Evolutionary conservation across 1,284 basidiomycete species (phyloP), one percentile per base, ranked within the genome.

Genomic region (Malassezia obtusa): DNA sequence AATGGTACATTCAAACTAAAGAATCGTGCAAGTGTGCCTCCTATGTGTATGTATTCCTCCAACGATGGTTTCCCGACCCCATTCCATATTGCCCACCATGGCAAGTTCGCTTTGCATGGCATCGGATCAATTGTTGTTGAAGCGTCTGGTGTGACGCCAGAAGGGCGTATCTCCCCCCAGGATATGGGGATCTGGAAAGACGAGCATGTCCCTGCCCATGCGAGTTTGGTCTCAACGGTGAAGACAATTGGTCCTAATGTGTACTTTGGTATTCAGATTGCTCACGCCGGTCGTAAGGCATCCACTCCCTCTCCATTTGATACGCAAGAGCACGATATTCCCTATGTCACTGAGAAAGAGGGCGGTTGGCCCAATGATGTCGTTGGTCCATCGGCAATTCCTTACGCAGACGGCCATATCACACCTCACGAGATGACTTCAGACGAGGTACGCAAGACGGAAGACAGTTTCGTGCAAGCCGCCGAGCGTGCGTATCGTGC

Each of bases 211-310:
- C 78, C 77, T 3, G 79, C 82, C 0, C 78, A 86, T 49, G 80
- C 82, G 64, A 77, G 82, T 31, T 80, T 90, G 56, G 83, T 86
- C 58, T 80, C 84, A 37, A 87, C 86, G 54, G 82, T 84, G 19
- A 86, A 89, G 52, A 56, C 59, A 25, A 60, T 73, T 39, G 53
- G 70, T 79, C 82, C 1, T 82, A 87, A 60, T 79, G 80, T 48
- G 77, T 82, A 41, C 10, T 81, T 89, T 19, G 87, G 82, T 8
- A 81, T 91, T 45, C 88, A 91, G 73, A 79, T 91, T 14, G 82
- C 81, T 0, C 87, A 88, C 69, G 85, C 84, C 0, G 85, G 86
- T 0, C 77, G 85, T 32, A 87, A 87, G 71, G 83, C 84, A 0
- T 82, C 80, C 24, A 54, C 59, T 62, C 57, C 62, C 64, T 48